Evolutionary conservation across 129 eudicot species (phyloP), one percentile per base, ranked within the genome.

Genomic region (Saposhnikovia divaricata): DNA sequence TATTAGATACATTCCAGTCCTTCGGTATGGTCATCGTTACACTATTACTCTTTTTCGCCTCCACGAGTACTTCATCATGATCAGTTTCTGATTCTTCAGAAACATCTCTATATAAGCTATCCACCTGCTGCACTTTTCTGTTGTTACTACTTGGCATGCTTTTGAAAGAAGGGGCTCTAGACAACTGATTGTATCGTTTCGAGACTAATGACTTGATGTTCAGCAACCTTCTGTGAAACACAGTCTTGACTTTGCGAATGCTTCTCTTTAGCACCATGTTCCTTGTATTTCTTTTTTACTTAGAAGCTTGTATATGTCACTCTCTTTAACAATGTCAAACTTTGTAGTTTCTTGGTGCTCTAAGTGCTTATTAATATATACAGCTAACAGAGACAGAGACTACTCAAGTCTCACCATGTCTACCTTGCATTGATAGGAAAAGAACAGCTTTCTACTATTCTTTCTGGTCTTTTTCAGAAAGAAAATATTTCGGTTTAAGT

Each of bases 221-320:
- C 46, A 71, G 84, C 72, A 90, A 63, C 44, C 87, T 82, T 85
- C 77, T 86, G 79, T 75, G 80, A 71, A 90, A 46, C 78, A 91
- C 86, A 34, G 28, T 84, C 66, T 86, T 91, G 81, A 92, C 84
- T 63, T 83, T 91, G 55, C 77, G 87, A 78, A 92, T 37, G 87
- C 90, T 85, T 82, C 79, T 89, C 74, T 82, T 86, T 76, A 88
- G 81, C 80, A 86, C 66, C 93, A 91, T 87, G 15, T n/a, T 61
- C 69, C 34, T 79, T 84, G 80, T 77, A 86, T 79, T 40, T 87
- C 9, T 72, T 19, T 34, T 18, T 38, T 77, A 2, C 44, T 37
- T 65, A 37, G 47, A 75, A 50, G 55, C 39, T 75, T 74, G 47
- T 65, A 63, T 81, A 5, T 7, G 13, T 19, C 47, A 15, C 71